Conservation (phyloP, 176 grass and related monocot genomes). For the Oropetium thomaeum region DNA sequence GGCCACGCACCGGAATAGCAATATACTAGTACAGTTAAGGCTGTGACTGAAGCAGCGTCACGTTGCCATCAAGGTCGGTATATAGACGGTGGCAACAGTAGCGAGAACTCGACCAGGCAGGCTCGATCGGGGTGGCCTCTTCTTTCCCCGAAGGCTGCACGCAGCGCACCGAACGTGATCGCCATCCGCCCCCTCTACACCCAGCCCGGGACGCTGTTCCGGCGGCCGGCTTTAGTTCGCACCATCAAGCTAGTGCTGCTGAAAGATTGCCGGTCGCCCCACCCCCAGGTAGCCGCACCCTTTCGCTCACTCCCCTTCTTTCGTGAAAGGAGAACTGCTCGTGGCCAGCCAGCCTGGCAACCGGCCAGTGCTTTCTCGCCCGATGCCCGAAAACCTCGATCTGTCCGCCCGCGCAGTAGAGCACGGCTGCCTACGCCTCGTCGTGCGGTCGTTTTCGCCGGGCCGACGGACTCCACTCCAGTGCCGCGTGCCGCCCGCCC, state of each 20-base stretch:
- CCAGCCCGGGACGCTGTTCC: neutral
- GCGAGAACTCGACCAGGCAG: neutral
- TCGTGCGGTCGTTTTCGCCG: conserved; percentile 37
- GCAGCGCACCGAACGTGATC: neutral
- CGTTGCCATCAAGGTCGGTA: conserved; percentile 14
- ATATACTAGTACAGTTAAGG: no score
- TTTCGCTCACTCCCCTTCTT: conserved; percentile 16
- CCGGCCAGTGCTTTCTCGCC: conserved; percentile 12
- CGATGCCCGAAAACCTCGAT: conserved; percentile 41
- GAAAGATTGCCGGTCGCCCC: neutral
- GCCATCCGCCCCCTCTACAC: neutral
- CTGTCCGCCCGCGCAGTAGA: conserved; percentile 21
- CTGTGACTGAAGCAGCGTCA: neutral
- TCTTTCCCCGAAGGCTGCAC: conserved; percentile 26
- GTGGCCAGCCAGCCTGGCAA: no score
- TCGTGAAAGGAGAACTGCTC: conserved; percentile 25
- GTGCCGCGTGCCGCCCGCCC: no score
- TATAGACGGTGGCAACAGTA: no score
- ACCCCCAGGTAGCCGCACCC: neutral
- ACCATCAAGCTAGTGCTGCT: neutral
- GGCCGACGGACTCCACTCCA: no score
- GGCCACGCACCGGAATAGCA: neutral
- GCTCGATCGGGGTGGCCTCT: neutral
- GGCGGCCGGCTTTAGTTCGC: conserved; percentile 14
- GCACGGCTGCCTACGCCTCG: neutral